Percentiles rank a stretch among this genome's conserved stretches.
phyloP scores from a whole-genome alignment of 139 green algal species.

The Diplosphaera chodatii region DNA sequence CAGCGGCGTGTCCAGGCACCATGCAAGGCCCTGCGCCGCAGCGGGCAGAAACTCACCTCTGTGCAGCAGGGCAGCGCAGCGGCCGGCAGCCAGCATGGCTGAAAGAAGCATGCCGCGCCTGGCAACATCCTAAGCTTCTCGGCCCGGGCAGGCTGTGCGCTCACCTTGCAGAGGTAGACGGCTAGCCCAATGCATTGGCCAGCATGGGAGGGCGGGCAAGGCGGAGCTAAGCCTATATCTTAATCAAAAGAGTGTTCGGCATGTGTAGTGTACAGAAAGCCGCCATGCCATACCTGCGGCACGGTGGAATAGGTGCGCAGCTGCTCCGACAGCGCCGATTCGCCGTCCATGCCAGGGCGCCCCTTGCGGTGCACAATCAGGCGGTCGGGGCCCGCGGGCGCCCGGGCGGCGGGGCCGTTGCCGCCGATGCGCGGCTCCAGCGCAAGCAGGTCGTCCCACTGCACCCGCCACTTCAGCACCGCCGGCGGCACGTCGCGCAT shows the following conservation, averaged over 20 bases:
- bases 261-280: background rate
- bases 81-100: background rate
- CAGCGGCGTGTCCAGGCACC: background rate
- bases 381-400: constrained; percentile 35
- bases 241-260: too few relatives aligned
- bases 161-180: too few relatives aligned
- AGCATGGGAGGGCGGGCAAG: too few relatives aligned
- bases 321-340: constrained; percentile 57
- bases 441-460: constrained; percentile 54
- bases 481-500: constrained; percentile 28
- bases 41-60: constrained; percentile 1
- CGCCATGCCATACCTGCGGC: constrained; percentile 42
- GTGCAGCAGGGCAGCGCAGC: constrained; percentile 26
- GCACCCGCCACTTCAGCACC: constrained; percentile 26
- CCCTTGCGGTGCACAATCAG: constrained; percentile 70
- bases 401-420: constrained; percentile 2
- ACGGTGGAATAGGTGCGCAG: constrained; percentile 57
- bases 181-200: too few relatives aligned
- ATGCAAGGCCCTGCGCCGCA: background rate
- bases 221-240: too few relatives aligned
- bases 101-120: too few relatives aligned
- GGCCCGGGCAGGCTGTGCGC: too few relatives aligned
- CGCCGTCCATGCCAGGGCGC: constrained; percentile 20
- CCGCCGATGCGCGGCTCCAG: constrained; percentile 32
- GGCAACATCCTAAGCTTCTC: too few relatives aligned